Percentiles rank a stretch among this genome's conserved stretches.
These are phyloP conservation scores for Coemansia guatemalensis DNA, from an alignment of 192 early-diverging fungal species.

Conservation along the genomic window DNA sequence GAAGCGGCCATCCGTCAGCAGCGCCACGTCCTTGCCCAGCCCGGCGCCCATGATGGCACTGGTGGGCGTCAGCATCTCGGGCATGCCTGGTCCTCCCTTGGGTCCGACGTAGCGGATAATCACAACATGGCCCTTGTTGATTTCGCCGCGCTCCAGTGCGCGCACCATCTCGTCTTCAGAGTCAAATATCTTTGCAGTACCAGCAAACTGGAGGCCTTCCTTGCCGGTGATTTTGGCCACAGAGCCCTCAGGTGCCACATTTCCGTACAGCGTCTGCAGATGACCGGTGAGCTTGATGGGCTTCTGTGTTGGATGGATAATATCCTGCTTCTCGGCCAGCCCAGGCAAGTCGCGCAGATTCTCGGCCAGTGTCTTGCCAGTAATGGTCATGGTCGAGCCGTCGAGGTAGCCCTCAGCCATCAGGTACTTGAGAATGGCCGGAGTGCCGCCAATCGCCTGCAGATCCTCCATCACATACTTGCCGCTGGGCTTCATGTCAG, in stretches of 20 bases:
- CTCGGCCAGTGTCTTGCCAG: conserved; percentile 94
- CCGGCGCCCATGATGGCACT: conserved; percentile 99
- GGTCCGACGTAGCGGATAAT: conserved; percentile 98
- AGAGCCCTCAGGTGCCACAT: conserved; percentile 91
- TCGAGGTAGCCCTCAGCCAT: conserved; percentile 80
- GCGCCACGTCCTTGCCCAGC: conserved; percentile 93
- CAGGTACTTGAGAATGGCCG: conserved; percentile 93
- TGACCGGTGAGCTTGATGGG: conserved; percentile 97
- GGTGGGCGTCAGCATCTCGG: conserved; percentile 98
- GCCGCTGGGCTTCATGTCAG: conserved; percentile 97
- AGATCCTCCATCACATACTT: conserved; percentile 99
- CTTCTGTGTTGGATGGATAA: conserved; percentile 76
- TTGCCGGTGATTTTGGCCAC: conserved; percentile 99
- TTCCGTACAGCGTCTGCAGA: conserved; percentile 92
- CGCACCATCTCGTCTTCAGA: conserved; percentile 89
- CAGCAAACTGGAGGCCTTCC: conserved; percentile 89
- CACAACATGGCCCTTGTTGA: conserved; percentile 88
- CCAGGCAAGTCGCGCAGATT: conserved; percentile 79
- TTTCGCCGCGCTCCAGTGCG: conserved; percentile 83
- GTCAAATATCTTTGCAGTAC: conserved; percentile 89
- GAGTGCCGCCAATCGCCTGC: conserved; percentile 89
- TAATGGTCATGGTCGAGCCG: conserved; percentile 92
- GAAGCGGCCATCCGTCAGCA: conserved; percentile 98
- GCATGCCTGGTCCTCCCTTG: conserved; percentile 98
- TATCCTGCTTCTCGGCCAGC: conserved; percentile 74